phyloP scores from a whole-genome alignment of 495 filamentous ascomycete genomes.

The Talaromyces borbonicus region DNA sequence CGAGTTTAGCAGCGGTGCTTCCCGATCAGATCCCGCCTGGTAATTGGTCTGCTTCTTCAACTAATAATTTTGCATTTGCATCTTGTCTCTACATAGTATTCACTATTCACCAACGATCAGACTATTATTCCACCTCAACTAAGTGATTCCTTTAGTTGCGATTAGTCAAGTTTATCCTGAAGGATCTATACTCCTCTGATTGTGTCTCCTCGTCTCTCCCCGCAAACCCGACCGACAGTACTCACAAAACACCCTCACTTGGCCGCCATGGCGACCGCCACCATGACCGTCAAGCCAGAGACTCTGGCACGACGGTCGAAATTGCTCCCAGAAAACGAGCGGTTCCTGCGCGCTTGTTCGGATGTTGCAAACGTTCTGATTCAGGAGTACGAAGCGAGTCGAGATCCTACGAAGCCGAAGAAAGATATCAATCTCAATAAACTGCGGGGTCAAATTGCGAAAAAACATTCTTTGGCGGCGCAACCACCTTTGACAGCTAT shows the following conservation, averaged over 20 bases:
- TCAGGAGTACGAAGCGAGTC: conserved; percentile 76
- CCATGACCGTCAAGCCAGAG: conserved; percentile 46
- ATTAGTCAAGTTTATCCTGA: too few species aligned
- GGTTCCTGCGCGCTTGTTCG: conserved; percentile 85
- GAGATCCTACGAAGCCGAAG: conserved; percentile 57
- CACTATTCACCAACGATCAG: too few species aligned
- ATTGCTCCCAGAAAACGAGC: conserved; percentile 82
- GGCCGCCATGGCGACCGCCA: conserved; percentile 50
- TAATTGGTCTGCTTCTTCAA: neutral
- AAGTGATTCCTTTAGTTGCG: too few species aligned
- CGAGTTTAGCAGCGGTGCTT: conserved; percentile 4
- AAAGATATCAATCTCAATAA: conserved; percentile 90
- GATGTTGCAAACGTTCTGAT: conserved; percentile 91
- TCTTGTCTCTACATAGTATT: too few species aligned
- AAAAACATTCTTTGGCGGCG: conserved; percentile 76
- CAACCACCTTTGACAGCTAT: conserved; percentile 92
- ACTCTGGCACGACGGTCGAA: conserved; percentile 47
- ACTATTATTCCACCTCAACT: too few species aligned
- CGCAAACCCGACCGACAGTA: too few species aligned
- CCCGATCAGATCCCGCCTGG: conserved; percentile 4
- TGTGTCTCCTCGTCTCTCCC: too few species aligned
- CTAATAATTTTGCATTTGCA: neutral
- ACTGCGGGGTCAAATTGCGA: conserved; percentile 76
- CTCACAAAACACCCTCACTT: neutral
- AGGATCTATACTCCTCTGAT: too few species aligned